A percentile compares a stretch with the other conserved stretches of the same genome.
Conservation (phyloP, 129 eudicot genomes). For the Dittrichia graveolens region DNA sequence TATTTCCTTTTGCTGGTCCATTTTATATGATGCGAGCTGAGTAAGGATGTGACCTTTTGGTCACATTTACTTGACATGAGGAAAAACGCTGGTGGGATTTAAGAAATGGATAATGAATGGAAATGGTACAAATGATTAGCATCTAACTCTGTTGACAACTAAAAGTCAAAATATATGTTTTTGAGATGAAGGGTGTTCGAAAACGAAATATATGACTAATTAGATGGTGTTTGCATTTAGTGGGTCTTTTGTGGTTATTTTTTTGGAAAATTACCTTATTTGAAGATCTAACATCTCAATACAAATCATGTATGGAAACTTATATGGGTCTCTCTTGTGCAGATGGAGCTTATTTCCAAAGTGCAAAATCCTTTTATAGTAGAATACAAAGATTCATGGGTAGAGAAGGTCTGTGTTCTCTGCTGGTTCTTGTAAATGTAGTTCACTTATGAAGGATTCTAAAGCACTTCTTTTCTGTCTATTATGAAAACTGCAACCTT, state of each 20-base stretch:
- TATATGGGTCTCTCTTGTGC: slow-evolving; percentile 36
- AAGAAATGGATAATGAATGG: not conserved
- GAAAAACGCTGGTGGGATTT: not conserved
- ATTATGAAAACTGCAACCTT: not conserved
- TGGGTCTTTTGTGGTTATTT: not conserved
- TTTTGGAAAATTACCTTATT: not conserved
- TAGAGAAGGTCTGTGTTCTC: slow-evolving; percentile 65
- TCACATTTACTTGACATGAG: not conserved
- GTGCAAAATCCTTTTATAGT: slow-evolving; percentile 80
- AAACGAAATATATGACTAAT: not conserved
- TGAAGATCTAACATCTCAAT: slow-evolving; percentile 14
- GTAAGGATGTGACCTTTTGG: not conserved
- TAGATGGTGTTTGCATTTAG: not conserved
- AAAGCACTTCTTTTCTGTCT: slow-evolving; percentile 10
- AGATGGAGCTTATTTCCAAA: slow-evolving; percentile 91
- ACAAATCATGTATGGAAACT: slow-evolving; percentile 15
- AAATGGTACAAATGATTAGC: slow-evolving; percentile 4
- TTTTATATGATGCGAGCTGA: not conserved
- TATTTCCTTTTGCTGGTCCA: not conserved
- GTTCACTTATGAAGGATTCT: slow-evolving; percentile 10
- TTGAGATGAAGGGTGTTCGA: not conserved
- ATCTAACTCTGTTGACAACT: not conserved
- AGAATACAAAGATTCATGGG: slow-evolving; percentile 97
- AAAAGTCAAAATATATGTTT: not conserved
- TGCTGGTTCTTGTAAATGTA: slow-evolving; percentile 22